phyloP scores from a whole-genome alignment of 257 asterid species.

The Gynochthodes officinalis region DNA sequence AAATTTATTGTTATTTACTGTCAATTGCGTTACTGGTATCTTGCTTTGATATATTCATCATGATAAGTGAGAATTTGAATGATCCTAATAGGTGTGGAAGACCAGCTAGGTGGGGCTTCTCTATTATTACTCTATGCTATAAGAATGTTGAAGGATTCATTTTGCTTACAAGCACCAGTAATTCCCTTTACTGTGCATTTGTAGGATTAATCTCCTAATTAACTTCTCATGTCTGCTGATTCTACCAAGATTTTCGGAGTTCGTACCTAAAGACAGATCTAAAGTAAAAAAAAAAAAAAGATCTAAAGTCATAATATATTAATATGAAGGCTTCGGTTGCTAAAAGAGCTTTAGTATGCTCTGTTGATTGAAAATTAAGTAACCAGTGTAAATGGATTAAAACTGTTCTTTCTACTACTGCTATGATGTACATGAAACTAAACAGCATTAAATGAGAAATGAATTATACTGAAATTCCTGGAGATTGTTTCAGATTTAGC shows the following conservation, averaged over 20 bases:
- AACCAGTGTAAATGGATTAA: background rate
- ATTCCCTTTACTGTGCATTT: background rate
- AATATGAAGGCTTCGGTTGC: background rate
- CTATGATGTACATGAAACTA: background rate
- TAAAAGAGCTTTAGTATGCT: background rate
- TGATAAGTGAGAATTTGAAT: background rate
- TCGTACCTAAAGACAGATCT: background rate
- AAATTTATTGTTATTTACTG: background rate
- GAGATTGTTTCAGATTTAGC: background rate
- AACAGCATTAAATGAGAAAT: background rate
- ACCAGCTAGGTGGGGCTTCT: background rate
- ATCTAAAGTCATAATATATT: background rate
- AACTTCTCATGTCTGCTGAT: background rate
- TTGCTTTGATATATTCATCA: background rate
- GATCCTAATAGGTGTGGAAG: background rate
- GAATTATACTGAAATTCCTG: background rate
- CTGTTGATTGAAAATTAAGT: background rate
- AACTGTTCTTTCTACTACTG: background rate
- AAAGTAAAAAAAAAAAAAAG: background rate
- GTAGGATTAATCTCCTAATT: background rate
- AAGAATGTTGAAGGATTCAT: background rate
- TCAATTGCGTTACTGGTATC: background rate
- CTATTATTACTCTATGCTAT: background rate
- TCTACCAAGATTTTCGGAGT: background rate
- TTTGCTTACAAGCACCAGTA: background rate